Evolutionary conservation across 2,329 filamentous ascomycete species (phyloP).

Genomic region (Pseudogymnoascus sp.): DNA sequence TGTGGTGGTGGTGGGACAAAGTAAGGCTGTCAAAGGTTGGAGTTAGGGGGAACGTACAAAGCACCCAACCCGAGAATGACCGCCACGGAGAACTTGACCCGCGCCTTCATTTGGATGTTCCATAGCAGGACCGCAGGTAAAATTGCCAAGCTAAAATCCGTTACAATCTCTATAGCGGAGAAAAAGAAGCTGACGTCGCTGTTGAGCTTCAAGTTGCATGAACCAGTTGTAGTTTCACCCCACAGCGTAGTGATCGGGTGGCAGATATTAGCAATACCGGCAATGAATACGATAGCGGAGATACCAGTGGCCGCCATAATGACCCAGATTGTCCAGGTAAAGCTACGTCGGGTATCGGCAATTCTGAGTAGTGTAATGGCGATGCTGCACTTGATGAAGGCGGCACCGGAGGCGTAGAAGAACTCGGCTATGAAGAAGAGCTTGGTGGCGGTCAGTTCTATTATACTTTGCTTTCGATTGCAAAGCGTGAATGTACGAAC

Average conservation of each 20-base stretch:
- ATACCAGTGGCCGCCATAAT: constrained; percentile 19
- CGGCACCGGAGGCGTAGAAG: constrained; percentile 29
- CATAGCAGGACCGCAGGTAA: constrained; percentile 33
- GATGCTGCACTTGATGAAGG: constrained; percentile 26
- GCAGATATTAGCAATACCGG: constrained; percentile 25
- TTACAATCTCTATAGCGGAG: constrained; percentile 30
- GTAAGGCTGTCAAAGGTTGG: background rate
- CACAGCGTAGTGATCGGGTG: constrained; percentile 26
- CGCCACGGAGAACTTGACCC: constrained; percentile 37
- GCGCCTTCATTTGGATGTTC: constrained; percentile 34
- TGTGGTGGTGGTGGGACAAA: background rate
- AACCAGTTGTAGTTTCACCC: constrained; percentile 23
- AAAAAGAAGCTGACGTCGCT: constrained; percentile 28
- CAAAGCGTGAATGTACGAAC: constrained; percentile 11
- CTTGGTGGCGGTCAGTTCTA: constrained; percentile 16
- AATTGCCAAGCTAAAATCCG: constrained; percentile 29
- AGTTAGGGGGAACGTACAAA: constrained; percentile 25
- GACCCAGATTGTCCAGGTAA: constrained; percentile 22
- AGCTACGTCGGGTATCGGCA: constrained; percentile 24
- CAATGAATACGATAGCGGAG: constrained; percentile 24
- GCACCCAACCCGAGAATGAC: constrained; percentile 36
- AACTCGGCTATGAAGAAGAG: constrained; percentile 32
- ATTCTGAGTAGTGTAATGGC: constrained; percentile 27
- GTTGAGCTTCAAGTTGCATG: constrained; percentile 24
- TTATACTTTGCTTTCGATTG: background rate